phyloP scores from a whole-genome alignment of 2,329 filamentous ascomycete genomes.

The Magnaporthales sp. region DNA sequence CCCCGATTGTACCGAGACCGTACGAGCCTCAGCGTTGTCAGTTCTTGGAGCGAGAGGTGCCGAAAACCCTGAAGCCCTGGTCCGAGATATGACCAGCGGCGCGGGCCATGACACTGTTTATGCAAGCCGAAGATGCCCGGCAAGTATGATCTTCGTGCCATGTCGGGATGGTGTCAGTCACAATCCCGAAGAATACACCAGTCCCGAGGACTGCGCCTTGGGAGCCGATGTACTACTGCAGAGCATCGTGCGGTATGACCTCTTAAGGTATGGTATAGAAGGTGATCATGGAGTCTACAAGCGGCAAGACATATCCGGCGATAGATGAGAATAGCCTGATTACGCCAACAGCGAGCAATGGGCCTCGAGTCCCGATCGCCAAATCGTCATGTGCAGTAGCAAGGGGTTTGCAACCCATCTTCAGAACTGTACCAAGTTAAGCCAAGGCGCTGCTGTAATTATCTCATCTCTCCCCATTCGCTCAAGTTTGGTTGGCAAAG shows the following conservation, averaged over 20 bases:
- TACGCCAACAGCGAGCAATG: no score
- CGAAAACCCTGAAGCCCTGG: conserved; percentile 14
- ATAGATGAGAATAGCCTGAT: no score
- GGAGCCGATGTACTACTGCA: conserved; percentile 41
- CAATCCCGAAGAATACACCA: conserved; percentile 54
- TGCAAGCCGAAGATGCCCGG: conserved; percentile 48
- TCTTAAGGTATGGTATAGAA: neutral
- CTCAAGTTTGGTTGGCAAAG: no score
- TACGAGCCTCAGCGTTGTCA: conserved; percentile 48
- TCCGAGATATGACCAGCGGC: conserved; percentile 29
- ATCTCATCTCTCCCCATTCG: no score
- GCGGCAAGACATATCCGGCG: no score
- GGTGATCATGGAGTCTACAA: neutral
- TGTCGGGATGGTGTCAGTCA: conserved; percentile 56
- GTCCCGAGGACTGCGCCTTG: conserved; percentile 47
- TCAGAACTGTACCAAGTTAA: no score
- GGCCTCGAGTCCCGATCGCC: no score
- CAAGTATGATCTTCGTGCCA: conserved; percentile 60
- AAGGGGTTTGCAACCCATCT: no score
- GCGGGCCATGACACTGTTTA: conserved; percentile 46
- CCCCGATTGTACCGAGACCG: conserved; percentile 56
- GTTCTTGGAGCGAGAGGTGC: conserved; percentile 38
- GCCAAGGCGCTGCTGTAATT: no score
- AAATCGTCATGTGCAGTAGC: no score
- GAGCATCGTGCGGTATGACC: conserved; percentile 16